Percentiles rank a stretch among this genome's conserved stretches.
Conservation (phyloP, 2,329 filamentous ascomycete genomes). For the Biscogniauxia sp. region DNA sequence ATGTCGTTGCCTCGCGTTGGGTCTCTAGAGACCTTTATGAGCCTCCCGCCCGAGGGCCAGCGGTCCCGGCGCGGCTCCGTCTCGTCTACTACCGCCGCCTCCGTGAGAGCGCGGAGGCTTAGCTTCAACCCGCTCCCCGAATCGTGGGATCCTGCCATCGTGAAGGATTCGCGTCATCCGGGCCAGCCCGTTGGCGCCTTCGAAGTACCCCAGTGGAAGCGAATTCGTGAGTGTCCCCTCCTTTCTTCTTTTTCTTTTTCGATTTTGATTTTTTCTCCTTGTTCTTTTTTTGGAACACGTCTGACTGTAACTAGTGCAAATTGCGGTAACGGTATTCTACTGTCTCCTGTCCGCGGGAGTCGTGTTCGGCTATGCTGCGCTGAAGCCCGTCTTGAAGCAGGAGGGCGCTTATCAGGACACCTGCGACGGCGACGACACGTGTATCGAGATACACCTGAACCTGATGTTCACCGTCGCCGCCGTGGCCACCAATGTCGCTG, state of each 20-base stretch:
- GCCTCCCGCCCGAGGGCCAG: slow-evolving; percentile 36
- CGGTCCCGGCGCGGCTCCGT: slow-evolving; percentile 38
- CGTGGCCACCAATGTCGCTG: slow-evolving; percentile 82
- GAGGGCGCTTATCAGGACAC: slow-evolving; percentile 68
- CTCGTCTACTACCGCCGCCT: slow-evolving; percentile 40
- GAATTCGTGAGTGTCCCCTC: slow-evolving; percentile 42
- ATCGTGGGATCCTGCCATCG: slow-evolving; percentile 45
- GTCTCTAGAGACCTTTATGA: slow-evolving; percentile 52
- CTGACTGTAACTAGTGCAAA: slow-evolving; percentile 54
- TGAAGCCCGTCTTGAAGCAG: slow-evolving; percentile 75
- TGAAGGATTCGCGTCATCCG: slow-evolving; percentile 36
- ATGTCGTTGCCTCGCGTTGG: slow-evolving; percentile 55
- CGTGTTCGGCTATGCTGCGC: slow-evolving; percentile 80
- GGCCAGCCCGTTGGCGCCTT: slow-evolving; percentile 51
- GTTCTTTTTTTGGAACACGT: not conserved
- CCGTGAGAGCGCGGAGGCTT: slow-evolving; percentile 47
- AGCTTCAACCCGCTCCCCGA: slow-evolving; percentile 56
- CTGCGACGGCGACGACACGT: slow-evolving; percentile 49
- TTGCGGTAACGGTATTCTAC: slow-evolving; percentile 65
- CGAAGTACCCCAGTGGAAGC: slow-evolving; percentile 54
- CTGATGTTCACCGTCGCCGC: slow-evolving; percentile 91
- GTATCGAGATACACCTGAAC: slow-evolving; percentile 66
- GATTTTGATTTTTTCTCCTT: not conserved
- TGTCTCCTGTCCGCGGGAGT: slow-evolving; percentile 77
- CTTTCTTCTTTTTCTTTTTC: slow-evolving; percentile 9